Evolutionary conservation across 1,139 yeast genomes (phyloP), one percentile per base, ranked within the genome.

Genomic region (Zygoascus hellenicus): DNA sequence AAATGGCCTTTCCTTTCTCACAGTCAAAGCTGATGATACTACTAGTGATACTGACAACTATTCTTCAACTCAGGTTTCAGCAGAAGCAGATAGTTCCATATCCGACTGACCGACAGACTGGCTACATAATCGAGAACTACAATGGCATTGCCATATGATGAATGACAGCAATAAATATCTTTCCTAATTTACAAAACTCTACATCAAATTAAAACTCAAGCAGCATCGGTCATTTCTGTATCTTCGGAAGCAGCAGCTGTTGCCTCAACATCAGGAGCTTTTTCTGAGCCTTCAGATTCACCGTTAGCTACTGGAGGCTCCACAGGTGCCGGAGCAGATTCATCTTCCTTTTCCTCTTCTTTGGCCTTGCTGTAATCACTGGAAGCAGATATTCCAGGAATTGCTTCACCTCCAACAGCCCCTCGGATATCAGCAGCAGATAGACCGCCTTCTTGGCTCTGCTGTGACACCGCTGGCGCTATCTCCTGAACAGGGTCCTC

Each of bases 361-460:
- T 47, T 43, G 17, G 45, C 50, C 28, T 44, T 40, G 7, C 46
- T 28, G 30, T 43, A 45, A 36, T 42, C 46, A 30, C 40, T 46
- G 16, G 47, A 44, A 4, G 51, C 44, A 30, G 51, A 65, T 17
- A 76, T 66, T 3, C 80, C 80, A 1, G 80, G 76, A 49, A 75
- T 74, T 1, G 76, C 65, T 43, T 74, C 81, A 35, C 75, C 75
- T 11, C 81, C 83, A 7, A 79, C 83, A 9, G 85, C 85, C 19
- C 83, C 83, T 58, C 83, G 72, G 39, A 80, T 79, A 56, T 78
- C 84, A 9, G 75, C 80, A 45, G 73, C 78, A 3, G 78, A 69
- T 45, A 78, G 62, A 1, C 75, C 76, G 22, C 64, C 62, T 9
- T 46, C 51, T 2, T 44, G 29, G 26, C 48, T 43, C 26, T 47